Evolutionary conservation across 176 grass and related monocot species (phyloP).

Genomic region (Rhynchospora tenuis): DNA sequence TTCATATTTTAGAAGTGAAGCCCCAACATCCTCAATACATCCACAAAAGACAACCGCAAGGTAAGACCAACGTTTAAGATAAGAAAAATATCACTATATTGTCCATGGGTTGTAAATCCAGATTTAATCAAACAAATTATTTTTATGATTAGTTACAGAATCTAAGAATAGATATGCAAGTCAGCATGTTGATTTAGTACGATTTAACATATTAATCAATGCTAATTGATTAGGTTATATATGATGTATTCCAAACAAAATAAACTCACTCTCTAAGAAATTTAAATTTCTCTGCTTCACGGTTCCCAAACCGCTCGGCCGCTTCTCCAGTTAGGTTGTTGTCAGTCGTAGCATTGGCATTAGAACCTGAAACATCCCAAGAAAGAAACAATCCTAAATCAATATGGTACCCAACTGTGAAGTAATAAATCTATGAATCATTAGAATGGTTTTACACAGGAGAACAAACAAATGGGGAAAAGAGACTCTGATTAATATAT

Average conservation of each 20-base stretch:
- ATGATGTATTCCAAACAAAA: neutral
- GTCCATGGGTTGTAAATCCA: neutral
- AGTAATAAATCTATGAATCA: neutral
- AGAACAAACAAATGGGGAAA: too few relatives aligned
- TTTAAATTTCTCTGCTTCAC: conserved; percentile 71
- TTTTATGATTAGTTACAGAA: neutral
- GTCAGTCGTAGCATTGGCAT: conserved; percentile 16
- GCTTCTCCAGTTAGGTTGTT: conserved; percentile 50
- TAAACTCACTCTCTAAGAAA: conserved; percentile 72
- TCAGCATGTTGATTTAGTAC: neutral
- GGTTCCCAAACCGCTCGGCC: conserved; percentile 63
- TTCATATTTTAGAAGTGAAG: neutral
- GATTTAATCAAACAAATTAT: neutral
- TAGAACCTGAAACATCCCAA: conserved; percentile 36
- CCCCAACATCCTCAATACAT: neutral
- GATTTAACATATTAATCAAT: neutral
- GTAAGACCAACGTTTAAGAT: neutral
- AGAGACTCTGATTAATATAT: too few relatives aligned
- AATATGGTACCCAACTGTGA: neutral
- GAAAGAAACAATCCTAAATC: neutral
- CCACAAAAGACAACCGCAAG: neutral
- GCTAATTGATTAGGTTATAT: neutral
- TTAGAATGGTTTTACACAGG: neutral
- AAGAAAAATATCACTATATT: neutral
- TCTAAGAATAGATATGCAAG: neutral